Evolutionary conservation across 768 basidiomycete species (phyloP), one percentile per base, ranked within the genome.

Genomic region (Pholiota conissans): DNA sequence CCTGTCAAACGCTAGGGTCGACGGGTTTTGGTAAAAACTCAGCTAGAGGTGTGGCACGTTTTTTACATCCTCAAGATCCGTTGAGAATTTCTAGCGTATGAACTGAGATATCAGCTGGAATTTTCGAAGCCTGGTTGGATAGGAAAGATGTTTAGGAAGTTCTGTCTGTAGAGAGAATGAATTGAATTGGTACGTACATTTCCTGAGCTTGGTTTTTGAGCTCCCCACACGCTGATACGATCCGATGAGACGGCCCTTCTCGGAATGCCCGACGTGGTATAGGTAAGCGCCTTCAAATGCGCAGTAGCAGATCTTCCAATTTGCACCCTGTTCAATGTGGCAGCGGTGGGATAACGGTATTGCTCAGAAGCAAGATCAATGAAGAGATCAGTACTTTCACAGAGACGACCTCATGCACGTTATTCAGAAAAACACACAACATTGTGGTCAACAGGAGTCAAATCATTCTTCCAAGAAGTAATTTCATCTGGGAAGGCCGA

Each of bases 391-490:
- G 49, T 29, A 32, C 49, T 27, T n/a, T n/a, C n/a, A n/a, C n/a
- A n/a, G n/a, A n/a, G 11, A 13, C 20, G 35, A 52, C 39, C 27
- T 14, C 28, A 52, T 37, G 34, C 24, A 35, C 27, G 24, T n/a
- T 30, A 11, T 27, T 10, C 39, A 42, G n/a, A 20, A 30, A n/a
- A 18, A 24, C 40, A 46, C 28, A 30, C 14, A 40, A 24, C n/a
- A 22, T 30, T 18, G 29, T n/a, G 28, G 40, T n/a, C 53, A 16
- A 42, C 35, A 26, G 28, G 20, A 54, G 53, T 29, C 42, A 54
- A 47, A 54, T 20, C 42, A 45, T 54, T 54, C 42, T 32, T 26
- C 53, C 53, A 54, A 29, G 46, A 29, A 27, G 20, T 24, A 26
- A 10, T 35, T n/a, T 7, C 50, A 27, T 39, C 42, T 45, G 42